Conservation (phyloP, 208 protist species). For the Porcisia hertigi region DNA sequence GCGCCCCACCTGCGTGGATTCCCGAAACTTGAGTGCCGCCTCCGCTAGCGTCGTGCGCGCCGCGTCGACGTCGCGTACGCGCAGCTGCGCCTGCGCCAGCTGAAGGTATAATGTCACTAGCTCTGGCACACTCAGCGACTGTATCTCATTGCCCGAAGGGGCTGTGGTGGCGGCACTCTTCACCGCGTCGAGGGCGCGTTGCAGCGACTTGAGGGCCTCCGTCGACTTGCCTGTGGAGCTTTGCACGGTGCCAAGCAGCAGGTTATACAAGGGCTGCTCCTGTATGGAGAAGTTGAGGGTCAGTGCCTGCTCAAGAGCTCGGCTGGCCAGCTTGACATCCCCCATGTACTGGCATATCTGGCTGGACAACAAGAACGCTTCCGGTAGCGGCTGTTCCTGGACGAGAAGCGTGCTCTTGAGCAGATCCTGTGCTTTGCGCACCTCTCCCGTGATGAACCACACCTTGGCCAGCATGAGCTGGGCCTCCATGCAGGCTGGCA, state of each 20-base stretch:
- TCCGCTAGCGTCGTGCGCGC: conserved; percentile 71
- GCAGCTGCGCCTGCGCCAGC: conserved; percentile 78
- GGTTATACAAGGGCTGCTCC: conserved; percentile 90
- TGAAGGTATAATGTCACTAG: conserved; percentile 89
- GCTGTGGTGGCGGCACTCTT: conserved; percentile 8
- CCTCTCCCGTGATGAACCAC: conserved; percentile 81
- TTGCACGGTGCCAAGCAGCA: conserved; percentile 88
- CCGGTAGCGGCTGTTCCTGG: conserved; percentile 75
- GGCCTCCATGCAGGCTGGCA: conserved; percentile 87
- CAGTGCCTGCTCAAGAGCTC: conserved; percentile 91
- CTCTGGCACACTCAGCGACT: conserved; percentile 80
- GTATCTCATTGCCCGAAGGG: conserved; percentile 53
- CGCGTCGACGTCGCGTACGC: conserved; percentile 73
- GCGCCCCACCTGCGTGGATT: conserved; percentile 73
- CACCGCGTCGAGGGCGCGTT: conserved; percentile 41
- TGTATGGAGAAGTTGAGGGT: conserved; percentile 94
- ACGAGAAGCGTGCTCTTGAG: conserved; percentile 67
- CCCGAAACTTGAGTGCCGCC: conserved; percentile 57
- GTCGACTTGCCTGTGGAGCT: conserved; percentile 60
- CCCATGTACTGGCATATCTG: conserved; percentile 90
- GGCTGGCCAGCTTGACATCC: conserved; percentile 70
- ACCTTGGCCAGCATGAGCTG: conserved; percentile 87
- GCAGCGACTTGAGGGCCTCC: conserved; percentile 72
- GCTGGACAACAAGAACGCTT: conserved; percentile 88
- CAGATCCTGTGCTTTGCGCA: conserved; percentile 69